A percentile compares a stretch with the other conserved stretches of the same genome.
Evolutionary conservation across 1,139 yeast genomes (phyloP).

Genomic region (Pichia sp.): DNA sequence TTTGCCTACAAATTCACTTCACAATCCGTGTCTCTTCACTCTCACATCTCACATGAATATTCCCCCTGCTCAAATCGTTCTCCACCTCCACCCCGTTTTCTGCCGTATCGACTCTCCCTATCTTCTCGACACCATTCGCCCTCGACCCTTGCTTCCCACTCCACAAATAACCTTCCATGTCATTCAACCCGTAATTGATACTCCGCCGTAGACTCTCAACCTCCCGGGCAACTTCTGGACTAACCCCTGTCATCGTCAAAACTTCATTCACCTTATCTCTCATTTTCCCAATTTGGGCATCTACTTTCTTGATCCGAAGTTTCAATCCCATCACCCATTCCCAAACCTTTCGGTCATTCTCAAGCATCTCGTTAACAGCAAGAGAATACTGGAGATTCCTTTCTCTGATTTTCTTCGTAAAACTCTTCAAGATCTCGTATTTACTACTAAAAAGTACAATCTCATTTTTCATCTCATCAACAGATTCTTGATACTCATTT

Average conservation of each 20-base stretch:
- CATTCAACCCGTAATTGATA: background rate
- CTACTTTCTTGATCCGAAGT: background rate
- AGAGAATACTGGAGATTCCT: conserved; percentile 3
- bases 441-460: background rate
- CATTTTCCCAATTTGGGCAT: background rate
- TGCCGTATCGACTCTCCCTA: background rate
- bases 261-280: background rate
- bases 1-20: background rate
- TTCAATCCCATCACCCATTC: conserved; percentile 7
- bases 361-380: background rate
- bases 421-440: conserved; percentile 6
- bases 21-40: background rate
- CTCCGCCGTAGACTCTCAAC: background rate
- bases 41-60: background rate
- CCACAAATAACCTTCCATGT: background rate
- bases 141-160: background rate
- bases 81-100: background rate
- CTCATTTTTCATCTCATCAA: background rate
- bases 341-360: conserved; percentile 6
- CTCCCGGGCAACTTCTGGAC: background rate
- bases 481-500: background rate
- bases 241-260: background rate
- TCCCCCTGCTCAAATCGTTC: background rate
- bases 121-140: background rate
- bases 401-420: conserved; percentile 3